Percentiles rank a stretch among this genome's conserved stretches.
Evolutionary conservation across 2,329 filamentous ascomycete species (phyloP).

Genomic region (Aspergillus transmontanensis): DNA sequence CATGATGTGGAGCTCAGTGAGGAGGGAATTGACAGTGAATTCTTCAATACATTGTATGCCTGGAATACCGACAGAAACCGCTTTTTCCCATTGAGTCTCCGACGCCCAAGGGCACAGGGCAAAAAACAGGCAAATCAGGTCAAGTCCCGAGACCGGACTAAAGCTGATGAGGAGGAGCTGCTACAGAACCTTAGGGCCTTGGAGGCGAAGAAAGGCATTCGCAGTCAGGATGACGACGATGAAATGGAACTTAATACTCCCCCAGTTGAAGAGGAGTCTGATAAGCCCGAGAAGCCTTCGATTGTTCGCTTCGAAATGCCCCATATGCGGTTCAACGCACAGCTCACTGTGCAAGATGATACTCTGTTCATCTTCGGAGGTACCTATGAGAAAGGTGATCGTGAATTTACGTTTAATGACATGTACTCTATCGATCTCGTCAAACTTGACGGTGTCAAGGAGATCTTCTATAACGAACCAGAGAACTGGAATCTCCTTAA

Average conservation of each 20-base stretch:
- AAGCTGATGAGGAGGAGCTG: conserved; percentile 89
- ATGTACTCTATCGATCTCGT: conserved; percentile 91
- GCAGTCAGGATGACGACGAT: conserved; percentile 50
- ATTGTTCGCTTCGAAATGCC: conserved; percentile 79
- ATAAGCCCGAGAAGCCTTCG: conserved; percentile 58
- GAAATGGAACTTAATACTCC: conserved; percentile 45
- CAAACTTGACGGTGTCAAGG: conserved; percentile 90
- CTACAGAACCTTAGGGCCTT: conserved; percentile 83
- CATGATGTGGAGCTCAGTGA: conserved; percentile 90
- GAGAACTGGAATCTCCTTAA: conserved; percentile 77
- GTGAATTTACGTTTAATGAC: conserved; percentile 95
- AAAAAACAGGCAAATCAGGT: conserved; percentile 57
- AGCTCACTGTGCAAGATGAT: conserved; percentile 88
- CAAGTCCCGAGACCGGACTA: conserved; percentile 68
- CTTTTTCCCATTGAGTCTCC: conserved; percentile 81
- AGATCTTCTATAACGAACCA: conserved; percentile 83
- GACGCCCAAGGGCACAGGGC: conserved; percentile 70
- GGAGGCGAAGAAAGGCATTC: conserved; percentile 70
- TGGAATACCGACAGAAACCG: conserved; percentile 96
- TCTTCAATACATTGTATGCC: conserved; percentile 88
- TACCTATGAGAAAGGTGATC: conserved; percentile 91
- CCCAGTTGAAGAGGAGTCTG: conserved; percentile 58
- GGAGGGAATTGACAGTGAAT: conserved; percentile 95
- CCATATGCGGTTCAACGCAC: conserved; percentile 86
- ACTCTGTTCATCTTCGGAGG: conserved; percentile 92